Evolutionary conservation across 108 stramenopile genomes (phyloP), one percentile per base, ranked within the genome.

Genomic region (Licmophora abbreviata): DNA sequence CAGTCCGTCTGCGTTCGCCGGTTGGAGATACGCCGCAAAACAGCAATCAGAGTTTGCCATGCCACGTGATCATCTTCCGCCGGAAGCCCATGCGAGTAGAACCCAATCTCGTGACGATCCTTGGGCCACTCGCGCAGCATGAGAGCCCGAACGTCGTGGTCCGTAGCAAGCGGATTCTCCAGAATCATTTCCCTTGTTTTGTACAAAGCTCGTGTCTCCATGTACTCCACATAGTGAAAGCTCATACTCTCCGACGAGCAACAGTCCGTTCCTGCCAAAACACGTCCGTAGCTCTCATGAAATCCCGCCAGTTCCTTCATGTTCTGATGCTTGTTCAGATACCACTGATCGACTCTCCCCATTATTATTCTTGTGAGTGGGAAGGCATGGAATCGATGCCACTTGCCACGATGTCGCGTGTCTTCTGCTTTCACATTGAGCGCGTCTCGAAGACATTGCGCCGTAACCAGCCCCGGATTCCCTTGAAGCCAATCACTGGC

Each of bases 151-250:
- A 92, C 34, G 31, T 87, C 74, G 17, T 68, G 70, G 37, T 81
- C 79, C 10, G 76, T 61, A 66, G 87, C 63, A 27, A 60, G 51
- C 12, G 83, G 76, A 59, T 73, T 62, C 44, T 63, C 32, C 38
- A 82, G 56, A 1, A 86, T 38, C 3, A 40, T 65, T 58, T 88
- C 61, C 40, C 78, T 60, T 8, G 72, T 74, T 9, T 77, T 60
- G 69, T 75, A 86, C 1, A 92, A 56, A 25, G 85, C 87, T 36
- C 42, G 37, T 0, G 75, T 64, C 74, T 93, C 92, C 32, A 29
- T 44, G 37, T 63, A 68, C 55, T 93, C 92, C 12, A 93, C 92
- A 56, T 93, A 93, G 54, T 93, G 92, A 69, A 93, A 93, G 42
- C 82, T 85, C 10, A 85, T 54, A n/a, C 85, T 83, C 27, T 71